Evolutionary conservation across 306 rosid genomes (phyloP), one percentile per base, ranked within the genome.

Genomic region (Erythrophleum fordii): DNA sequence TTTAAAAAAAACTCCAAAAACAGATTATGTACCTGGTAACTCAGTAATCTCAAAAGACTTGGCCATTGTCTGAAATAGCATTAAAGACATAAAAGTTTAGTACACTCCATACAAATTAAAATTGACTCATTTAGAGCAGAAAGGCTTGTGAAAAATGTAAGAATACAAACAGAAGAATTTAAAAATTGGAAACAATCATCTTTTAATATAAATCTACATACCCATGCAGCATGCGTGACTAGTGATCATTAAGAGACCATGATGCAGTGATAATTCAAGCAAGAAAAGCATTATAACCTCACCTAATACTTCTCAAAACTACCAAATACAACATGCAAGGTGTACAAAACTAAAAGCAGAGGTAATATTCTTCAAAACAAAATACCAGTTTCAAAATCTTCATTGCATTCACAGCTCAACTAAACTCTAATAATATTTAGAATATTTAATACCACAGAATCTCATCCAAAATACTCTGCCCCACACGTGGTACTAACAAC

Each of bases 21-120:
- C 85, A 67, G 48, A 29, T 79, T 18, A 56, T 71, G 71, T 83
- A 95, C 99, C 99, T 86, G 99, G 99, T 81, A 95, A 87, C 85
- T 95, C 99, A 1, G 99, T 93, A 82, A 88, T 96, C 94, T 95
- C 99, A 90, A 95, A 95, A 76, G 99, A 95, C 84, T 93, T 93
- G 17, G 95, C 97, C 98, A 95, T 90, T 77, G 94, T 88, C 99
- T 95, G 99, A 49, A 86, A 81, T 66, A 80, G 60, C 71, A 73
- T 28, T 2, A 82, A 76, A 56, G 31, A 68, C 46, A 82, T 66
- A 77, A 20, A 80, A 76, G 80, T 89, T 82, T 87, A 84, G 58
- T 72, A 41, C 79, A 48, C 55, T 52, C 80, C 60, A 45, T 42
- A 69, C 41, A 71, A 82, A 45, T 60, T 70, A 51, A 66, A 13